A percentile compares a stretch with the other conserved stretches of the same genome.
Evolutionary conservation across 2,329 filamentous ascomycete species (phyloP).

Genomic region (Xylariaceae sp.): DNA sequence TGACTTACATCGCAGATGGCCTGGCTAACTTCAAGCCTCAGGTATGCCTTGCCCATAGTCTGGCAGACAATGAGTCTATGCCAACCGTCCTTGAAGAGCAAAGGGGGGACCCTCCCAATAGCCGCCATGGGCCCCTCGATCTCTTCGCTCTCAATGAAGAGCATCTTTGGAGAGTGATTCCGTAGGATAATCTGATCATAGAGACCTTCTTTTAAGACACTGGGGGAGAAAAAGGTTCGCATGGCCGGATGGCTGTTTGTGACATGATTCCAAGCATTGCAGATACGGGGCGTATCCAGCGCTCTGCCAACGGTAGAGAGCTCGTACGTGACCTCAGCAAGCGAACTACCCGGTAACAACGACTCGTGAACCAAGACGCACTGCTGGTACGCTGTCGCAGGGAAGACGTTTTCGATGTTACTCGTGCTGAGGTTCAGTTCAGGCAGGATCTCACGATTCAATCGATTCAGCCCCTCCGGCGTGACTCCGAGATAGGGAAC

Average conservation of each 20-base stretch:
- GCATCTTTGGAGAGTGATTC: conserved; percentile 45
- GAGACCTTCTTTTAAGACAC: conserved; percentile 43
- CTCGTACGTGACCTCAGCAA: conserved; percentile 45
- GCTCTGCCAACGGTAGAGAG: conserved; percentile 36
- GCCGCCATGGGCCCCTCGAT: conserved; percentile 36
- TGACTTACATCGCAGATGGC: conserved; percentile 43
- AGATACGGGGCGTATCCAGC: conserved; percentile 42
- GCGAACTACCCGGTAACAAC: conserved; percentile 38
- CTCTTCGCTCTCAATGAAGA: conserved; percentile 46
- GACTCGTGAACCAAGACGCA: conserved; percentile 45
- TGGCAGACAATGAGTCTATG: conserved; percentile 49
- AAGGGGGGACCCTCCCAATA: conserved; percentile 39
- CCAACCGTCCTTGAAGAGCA: conserved; percentile 35
- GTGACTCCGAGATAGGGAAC: conserved; percentile 44
- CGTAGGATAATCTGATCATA: conserved; percentile 48
- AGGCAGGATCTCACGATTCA: conserved; percentile 40
- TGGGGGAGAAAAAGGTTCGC: conserved; percentile 48
- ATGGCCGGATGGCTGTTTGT: conserved; percentile 42
- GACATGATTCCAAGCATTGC: conserved; percentile 46
- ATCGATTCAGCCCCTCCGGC: conserved; percentile 41
- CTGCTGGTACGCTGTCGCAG: conserved; percentile 45
- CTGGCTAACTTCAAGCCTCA: conserved; percentile 48
- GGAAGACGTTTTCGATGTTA: conserved; percentile 47
- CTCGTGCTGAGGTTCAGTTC: conserved; percentile 39
- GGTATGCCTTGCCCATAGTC: conserved; percentile 38